A percentile compares a stretch with the other conserved stretches of the same genome.
Conservation (phyloP, 345 rosid species). For the Salix koriyanagi region DNA sequence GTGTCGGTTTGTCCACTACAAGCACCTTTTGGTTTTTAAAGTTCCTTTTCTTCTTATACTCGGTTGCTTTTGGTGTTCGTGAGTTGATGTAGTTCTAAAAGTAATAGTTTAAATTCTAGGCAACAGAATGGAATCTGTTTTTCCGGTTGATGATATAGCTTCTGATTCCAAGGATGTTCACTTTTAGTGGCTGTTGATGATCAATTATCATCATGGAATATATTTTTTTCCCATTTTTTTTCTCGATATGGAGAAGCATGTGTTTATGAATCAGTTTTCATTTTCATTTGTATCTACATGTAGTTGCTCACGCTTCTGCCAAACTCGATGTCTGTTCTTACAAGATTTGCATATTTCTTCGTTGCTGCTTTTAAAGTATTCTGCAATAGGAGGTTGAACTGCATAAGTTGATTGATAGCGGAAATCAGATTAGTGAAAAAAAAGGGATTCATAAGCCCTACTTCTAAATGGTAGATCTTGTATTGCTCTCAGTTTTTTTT, state of each 20-base stretch:
- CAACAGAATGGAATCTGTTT: neutral
- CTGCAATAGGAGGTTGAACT: neutral
- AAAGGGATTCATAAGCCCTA: neutral
- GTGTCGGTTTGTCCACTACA: constrained; percentile 10
- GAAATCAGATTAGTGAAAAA: neutral
- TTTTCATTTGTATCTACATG: neutral
- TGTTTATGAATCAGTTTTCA: neutral
- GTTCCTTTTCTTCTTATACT: neutral
- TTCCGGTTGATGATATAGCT: neutral
- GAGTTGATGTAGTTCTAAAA: constrained; percentile 1
- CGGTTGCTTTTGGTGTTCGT: constrained; percentile 1
- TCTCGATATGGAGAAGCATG: too few relatives aligned
- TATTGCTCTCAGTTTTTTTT: neutral
- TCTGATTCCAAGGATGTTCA: constrained; percentile 1
- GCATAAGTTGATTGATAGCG: neutral
- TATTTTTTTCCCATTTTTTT: neutral
- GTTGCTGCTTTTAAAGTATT: neutral
- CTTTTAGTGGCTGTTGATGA: neutral
- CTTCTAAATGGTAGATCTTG: neutral
- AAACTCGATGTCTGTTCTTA: neutral
- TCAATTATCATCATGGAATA: neutral
- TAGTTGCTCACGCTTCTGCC: neutral
- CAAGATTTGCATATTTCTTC: neutral
- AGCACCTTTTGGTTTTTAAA: constrained; percentile 7
- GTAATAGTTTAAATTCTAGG: neutral